phyloP scores from a whole-genome alignment of 805 yeast genomes.

The Wickerhamomyces sydowiorum region DNA sequence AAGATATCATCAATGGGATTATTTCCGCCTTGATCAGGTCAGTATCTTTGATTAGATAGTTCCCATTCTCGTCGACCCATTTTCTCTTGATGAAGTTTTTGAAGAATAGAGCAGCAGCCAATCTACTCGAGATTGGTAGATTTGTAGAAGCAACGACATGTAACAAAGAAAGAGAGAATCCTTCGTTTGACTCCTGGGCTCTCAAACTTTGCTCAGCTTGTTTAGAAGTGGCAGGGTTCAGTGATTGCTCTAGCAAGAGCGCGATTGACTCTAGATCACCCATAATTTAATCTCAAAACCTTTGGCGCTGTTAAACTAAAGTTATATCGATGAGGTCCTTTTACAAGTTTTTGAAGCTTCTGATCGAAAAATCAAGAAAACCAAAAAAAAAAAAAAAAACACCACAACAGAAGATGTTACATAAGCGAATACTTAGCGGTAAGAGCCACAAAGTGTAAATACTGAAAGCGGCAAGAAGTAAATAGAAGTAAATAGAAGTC shows the following conservation, averaged over 20 bases:
- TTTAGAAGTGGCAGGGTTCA: constrained; percentile 58
- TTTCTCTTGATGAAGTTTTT: constrained; percentile 79
- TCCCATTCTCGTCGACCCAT: constrained; percentile 91
- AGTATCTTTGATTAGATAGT: constrained; percentile 67
- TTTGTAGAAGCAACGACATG: constrained; percentile 68
- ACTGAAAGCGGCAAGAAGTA: background rate
- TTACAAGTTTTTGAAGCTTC: background rate
- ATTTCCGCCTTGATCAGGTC: constrained; percentile 68
- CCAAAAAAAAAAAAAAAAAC: background rate
- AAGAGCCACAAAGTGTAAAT: background rate
- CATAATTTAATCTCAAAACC: constrained; percentile 21
- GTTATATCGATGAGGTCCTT: no score
- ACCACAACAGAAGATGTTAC: no score
- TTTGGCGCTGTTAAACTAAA: no score
- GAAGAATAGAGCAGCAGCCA: constrained; percentile 88
- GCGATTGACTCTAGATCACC: constrained; percentile 50
- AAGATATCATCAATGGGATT: constrained; percentile 75
- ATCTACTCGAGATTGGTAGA: constrained; percentile 50
- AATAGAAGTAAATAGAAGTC: background rate
- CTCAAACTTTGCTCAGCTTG: constrained; percentile 62
- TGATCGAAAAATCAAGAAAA: background rate
- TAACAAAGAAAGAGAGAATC: constrained; percentile 70
- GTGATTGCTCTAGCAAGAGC: constrained; percentile 53
- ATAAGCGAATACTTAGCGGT: no score
- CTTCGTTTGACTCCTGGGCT: constrained; percentile 56